phyloP scores from a whole-genome alignment of 225 moss, liverwort and hornwort genomes.

The Ulota crispa region DNA sequence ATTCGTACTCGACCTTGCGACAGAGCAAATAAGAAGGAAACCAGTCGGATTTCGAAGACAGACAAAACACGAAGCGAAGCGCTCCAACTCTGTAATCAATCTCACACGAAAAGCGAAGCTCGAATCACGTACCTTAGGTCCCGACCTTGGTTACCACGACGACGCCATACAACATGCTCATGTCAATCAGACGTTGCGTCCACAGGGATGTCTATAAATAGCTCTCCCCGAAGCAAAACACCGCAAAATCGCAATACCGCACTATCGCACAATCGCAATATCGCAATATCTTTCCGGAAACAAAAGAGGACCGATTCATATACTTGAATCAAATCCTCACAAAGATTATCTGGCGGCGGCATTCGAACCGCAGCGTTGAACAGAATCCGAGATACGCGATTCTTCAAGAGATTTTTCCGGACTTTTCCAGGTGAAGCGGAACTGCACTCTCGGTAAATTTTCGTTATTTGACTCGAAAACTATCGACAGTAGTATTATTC shows the following conservation, averaged over 20 bases:
- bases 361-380: background rate
- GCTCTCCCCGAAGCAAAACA: background rate
- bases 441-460: background rate
- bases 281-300: background rate
- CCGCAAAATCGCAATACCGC: too few species aligned
- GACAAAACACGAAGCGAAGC: background rate
- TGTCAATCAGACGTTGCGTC: background rate
- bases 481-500: background rate
- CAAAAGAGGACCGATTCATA: background rate
- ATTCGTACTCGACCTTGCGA: background rate
- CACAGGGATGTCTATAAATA: background rate
- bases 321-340: background rate
- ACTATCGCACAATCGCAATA: background rate
- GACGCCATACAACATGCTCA: background rate
- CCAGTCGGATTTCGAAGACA: background rate
- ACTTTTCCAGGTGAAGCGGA: background rate
- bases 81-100: background rate
- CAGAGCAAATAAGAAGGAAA: background rate
- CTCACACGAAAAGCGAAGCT: background rate
- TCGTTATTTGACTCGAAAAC: background rate
- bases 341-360: background rate
- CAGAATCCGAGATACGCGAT: background rate
- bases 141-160: background rate
- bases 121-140: background rate
- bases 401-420: background rate